Evolutionary conservation across 2,329 filamentous ascomycete genomes (phyloP).

Genomic region (Zymoseptoria passerinii): DNA sequence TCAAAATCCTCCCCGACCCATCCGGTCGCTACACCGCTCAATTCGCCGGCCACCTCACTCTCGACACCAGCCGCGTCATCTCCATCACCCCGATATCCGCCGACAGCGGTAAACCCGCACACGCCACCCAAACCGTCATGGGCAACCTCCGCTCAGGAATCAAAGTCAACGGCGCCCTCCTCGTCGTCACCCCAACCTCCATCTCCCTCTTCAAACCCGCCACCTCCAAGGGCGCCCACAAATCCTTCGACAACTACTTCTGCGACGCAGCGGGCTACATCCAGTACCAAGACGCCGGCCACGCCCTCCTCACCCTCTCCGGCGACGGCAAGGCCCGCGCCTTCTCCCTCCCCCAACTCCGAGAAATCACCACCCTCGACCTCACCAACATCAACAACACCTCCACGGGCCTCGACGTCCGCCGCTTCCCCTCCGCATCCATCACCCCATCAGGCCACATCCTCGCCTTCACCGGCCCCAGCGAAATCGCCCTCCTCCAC

Average conservation of each 20-base stretch:
- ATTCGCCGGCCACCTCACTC: slow-evolving; percentile 57
- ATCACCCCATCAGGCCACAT: slow-evolving; percentile 75
- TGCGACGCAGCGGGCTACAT: slow-evolving; percentile 76
- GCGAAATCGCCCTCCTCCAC: slow-evolving; percentile 73
- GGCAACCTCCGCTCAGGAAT: slow-evolving; percentile 66
- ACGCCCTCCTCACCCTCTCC: slow-evolving; percentile 75
- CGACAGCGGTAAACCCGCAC: slow-evolving; percentile 65
- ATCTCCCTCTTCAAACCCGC: slow-evolving; percentile 84
- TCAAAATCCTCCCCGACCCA: slow-evolving; percentile 73
- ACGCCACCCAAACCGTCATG: slow-evolving; percentile 66
- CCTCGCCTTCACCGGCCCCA: slow-evolving; percentile 80
- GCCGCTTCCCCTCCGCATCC: slow-evolving; percentile 58
- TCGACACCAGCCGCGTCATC: slow-evolving; percentile 59
- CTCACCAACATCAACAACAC: slow-evolving; percentile 46
- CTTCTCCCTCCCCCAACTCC: slow-evolving; percentile 79
- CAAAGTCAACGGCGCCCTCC: slow-evolving; percentile 69
- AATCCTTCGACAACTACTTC: slow-evolving; percentile 72
- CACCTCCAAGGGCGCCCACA: slow-evolving; percentile 79
- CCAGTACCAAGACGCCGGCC: slow-evolving; percentile 61
- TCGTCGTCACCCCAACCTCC: slow-evolving; percentile 66
- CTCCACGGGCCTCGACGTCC: slow-evolving; percentile 52
- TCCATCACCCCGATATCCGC: slow-evolving; percentile 71
- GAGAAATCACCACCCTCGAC: slow-evolving; percentile 65
- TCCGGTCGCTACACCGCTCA: slow-evolving; percentile 64
- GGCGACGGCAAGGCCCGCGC: slow-evolving; percentile 72